phyloP scores from a whole-genome alignment of 257 asterid species.

The Solanum bulbocastanum region DNA sequence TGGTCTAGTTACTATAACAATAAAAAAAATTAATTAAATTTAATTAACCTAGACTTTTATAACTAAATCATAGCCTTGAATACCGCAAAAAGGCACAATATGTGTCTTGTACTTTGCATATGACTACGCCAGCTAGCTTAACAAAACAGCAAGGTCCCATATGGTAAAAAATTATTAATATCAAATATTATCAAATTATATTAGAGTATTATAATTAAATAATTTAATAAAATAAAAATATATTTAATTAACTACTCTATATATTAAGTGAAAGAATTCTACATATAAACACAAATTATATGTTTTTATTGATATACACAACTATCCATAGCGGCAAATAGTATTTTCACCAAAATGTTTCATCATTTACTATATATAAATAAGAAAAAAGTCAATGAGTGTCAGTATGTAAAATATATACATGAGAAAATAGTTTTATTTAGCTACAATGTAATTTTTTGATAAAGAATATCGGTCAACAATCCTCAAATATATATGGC shows the following conservation, averaged over 20 bases:
- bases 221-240: not conserved
- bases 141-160: not conserved
- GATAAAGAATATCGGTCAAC: not conserved
- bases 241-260: not conserved
- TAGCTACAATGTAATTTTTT: not conserved
- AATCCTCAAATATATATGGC: not conserved
- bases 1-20: not conserved
- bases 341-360: not conserved
- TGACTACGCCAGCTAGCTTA: not conserved
- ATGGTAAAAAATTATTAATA: not conserved
- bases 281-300: not conserved
- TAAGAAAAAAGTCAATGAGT: not conserved
- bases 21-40: not conserved
- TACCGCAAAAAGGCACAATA: not conserved
- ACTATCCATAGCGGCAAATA: not conserved
- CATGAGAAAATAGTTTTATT: not conserved
- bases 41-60: not conserved
- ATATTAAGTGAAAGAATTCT: not conserved
- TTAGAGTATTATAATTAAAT: not conserved
- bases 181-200: not conserved
- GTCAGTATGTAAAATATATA: too few relatives aligned
- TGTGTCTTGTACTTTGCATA: not conserved
- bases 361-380: not conserved
- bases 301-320: not conserved
- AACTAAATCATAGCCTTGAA: not conserved